Evolutionary conservation across 805 yeast species (phyloP), one percentile per base, ranked within the genome.

Genomic region (Saccharomycopsis capsularis): DNA sequence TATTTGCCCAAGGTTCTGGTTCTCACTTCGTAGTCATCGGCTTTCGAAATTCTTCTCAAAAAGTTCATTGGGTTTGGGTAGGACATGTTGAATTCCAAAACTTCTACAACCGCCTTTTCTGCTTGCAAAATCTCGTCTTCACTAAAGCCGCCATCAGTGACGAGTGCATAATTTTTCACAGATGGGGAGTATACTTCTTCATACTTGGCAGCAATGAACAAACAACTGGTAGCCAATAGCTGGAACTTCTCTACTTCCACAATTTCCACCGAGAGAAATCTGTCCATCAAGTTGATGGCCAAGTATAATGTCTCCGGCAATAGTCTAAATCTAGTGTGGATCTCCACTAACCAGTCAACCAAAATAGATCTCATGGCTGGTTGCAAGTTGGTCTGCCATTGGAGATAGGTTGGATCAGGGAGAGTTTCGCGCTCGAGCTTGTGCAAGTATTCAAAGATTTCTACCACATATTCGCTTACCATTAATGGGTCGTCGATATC

Each of bases 291-390:
- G 65, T 87, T 88, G 48, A 86, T 82, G 3, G 95, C 87, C 50
- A 89, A 69, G 59, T 79, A 85, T 50, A 90, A 73, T 6, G 95
- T 86, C 65, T 89, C 96, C 1, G 95, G 95, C 39, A 84, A 71
- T 54, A 90, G 73, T 56, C 90, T 75, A 66, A 89, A 89, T 62
- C 86, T 76, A 56, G 80, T 71, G 68, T 88, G 96, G 63, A 89
- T 90, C 62, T 87, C 95, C 9, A 87, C 87, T 56, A 89, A 71
- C 97, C 97, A 89, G 66, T 90, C 96, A n/a, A 89, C 87, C 51
- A 89, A 68, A 46, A 89, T 85, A 5, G 88, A 81, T 56, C 97
- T 76, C 85, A 85, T 84, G 53, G 79, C 77, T 49, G 96, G 95
- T 58, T 83, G 79, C 57, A 87, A 65, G 52, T 79, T 79, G 44